Evolutionary conservation across 2,329 filamentous ascomycete species (phyloP).

Genomic region (Amesomyces nigricolor): DNA sequence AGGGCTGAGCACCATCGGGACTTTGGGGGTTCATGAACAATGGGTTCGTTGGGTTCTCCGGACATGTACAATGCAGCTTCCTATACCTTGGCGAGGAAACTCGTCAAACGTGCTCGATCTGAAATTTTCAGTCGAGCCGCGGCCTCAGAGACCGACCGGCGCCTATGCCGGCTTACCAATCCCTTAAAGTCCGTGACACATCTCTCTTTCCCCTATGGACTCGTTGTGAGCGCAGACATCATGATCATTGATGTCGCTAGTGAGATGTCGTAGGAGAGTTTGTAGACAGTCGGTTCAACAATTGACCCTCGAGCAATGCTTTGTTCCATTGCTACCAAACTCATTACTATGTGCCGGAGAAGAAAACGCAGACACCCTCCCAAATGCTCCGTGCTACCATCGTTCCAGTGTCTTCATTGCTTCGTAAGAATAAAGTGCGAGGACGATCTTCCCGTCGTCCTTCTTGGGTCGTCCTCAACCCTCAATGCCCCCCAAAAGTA

Average conservation of each 20-base stretch:
- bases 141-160: conserved; percentile 72
- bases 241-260: not conserved
- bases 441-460: no score
- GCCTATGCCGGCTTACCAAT: conserved; percentile 54
- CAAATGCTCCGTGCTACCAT: not conserved
- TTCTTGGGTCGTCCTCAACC: no score
- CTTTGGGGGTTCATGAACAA: conserved; percentile 20
- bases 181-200: conserved; percentile 15
- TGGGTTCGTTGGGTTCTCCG: conserved; percentile 22
- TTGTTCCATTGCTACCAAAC: not conserved
- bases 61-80: conserved; percentile 33
- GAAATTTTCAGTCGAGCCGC: conserved; percentile 51
- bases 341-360: not conserved
- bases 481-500: no score
- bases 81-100: conserved; percentile 39
- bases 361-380: conserved; percentile 4
- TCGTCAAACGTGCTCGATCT: conserved; percentile 50
- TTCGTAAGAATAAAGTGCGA: not conserved
- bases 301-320: no score
- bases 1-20: conserved; percentile 18
- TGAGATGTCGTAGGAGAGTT: no score
- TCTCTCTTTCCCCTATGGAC: not conserved
- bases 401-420: not conserved
- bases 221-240: not conserved
- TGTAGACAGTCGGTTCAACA: no score